Evolutionary conservation across 1,284 basidiomycete genomes (phyloP), one percentile per base, ranked within the genome.

Genomic region (Afroboletus lepidellus): DNA sequence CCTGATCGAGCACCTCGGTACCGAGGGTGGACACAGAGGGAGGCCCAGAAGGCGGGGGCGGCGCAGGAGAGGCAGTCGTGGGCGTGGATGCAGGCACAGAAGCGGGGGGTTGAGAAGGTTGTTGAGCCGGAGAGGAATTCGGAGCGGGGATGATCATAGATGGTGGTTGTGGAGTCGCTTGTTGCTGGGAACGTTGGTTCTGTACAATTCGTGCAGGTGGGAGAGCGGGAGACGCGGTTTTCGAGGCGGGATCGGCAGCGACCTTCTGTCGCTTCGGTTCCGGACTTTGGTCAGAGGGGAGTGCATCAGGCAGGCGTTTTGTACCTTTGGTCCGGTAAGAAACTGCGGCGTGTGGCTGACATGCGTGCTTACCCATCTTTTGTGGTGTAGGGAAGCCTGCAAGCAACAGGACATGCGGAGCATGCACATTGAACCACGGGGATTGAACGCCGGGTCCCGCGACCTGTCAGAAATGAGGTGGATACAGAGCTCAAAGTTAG

Each of bases 341-440:
- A 47, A 43, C 16, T 49, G 48, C 5, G 3, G 37, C 23, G 4
- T 21, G 39, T 2, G 16, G 34, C 16, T 30, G 18, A n/a, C 13
- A 46, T 4, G 15, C 16, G 20, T 33, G 25, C 54, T 55, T 32
- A 58, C 56, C 60, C 66, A 73, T 65, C 70, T 79, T 83, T 53
- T 69, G 72, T 54, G 71, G 63, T 2, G 65, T 42, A 9, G 78
- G 69, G 53, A 81, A 80, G 9, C 82, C 76, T 21, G 75, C 70
- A 1, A 87, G 65, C 18, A 76, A 68, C 9, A 85, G 54, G 7
- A 64, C 57, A 60, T 86, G 79, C 0, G 71, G 65, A 3, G 74
- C 51, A 16, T 71, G 73, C 8, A 81, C 74, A 29, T 66, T 55
- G 60, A 87, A 87, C 81, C 84, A 87, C 3, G 83, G 78, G 1